Evolutionary conservation across 805 yeast genomes (phyloP).

Genomic region (Candida fluviatilis): DNA sequence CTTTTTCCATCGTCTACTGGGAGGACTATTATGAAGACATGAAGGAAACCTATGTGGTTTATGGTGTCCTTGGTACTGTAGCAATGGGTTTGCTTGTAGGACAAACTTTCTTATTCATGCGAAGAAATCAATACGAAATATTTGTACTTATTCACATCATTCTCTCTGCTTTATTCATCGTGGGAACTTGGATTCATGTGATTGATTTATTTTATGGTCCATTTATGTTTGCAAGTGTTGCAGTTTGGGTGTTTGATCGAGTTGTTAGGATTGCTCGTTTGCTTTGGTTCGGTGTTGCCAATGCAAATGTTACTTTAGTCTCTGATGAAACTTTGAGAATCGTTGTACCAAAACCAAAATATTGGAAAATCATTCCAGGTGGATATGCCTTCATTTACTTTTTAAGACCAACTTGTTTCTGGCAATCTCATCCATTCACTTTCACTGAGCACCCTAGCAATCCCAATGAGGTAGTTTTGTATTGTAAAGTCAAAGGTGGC

Average conservation of each 20-base stretch:
- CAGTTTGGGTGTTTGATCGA: slow-evolving; percentile 37
- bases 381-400: slow-evolving; percentile 40
- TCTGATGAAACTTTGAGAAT: slow-evolving; percentile 37
- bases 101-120: slow-evolving; percentile 35
- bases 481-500: slow-evolving; percentile 35
- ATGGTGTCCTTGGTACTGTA: slow-evolving; percentile 38
- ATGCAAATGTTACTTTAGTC: slow-evolving; percentile 24
- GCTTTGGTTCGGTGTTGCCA: slow-evolving; percentile 30
- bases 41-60: slow-evolving; percentile 18
- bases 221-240: slow-evolving; percentile 31
- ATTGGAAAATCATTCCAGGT: slow-evolving; percentile 37
- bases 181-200: slow-evolving; percentile 44
- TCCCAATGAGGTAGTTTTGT: slow-evolving; percentile 21
- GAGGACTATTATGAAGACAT: slow-evolving; percentile 10
- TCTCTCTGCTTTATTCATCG: slow-evolving; percentile 38
- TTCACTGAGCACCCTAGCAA: slow-evolving; percentile 24
- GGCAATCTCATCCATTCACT: slow-evolving; percentile 44
- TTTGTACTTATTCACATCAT: slow-evolving; percentile 32
- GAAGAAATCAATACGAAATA: slow-evolving; percentile 35
- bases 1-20: slow-evolving; percentile 18
- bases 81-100: slow-evolving; percentile 25
- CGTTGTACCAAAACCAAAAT: slow-evolving; percentile 29
- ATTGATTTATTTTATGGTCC: slow-evolving; percentile 29
- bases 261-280: slow-evolving; percentile 25
- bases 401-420: slow-evolving; percentile 28